Conservation (phyloP, 768 basidiomycete species). For the Russula emetica region DNA sequence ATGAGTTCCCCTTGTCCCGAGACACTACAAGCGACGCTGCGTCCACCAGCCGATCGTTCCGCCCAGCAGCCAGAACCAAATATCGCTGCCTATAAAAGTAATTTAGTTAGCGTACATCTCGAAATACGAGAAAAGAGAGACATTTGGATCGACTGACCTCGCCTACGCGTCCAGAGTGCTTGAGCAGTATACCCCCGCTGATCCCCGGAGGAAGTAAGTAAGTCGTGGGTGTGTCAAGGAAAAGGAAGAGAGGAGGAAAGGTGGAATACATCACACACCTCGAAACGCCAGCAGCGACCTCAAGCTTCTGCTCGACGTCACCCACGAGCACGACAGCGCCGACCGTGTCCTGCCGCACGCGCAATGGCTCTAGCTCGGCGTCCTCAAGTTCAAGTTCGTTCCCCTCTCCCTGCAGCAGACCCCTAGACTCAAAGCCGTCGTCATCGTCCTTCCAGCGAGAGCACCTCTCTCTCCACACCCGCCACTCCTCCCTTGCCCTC, state of each 20-base stretch:
- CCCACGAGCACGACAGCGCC: conserved; percentile 60
- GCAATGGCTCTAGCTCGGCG: conserved; percentile 1
- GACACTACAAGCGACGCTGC: conserved; percentile 62
- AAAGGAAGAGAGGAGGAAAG: not conserved
- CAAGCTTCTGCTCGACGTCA: conserved; percentile 25
- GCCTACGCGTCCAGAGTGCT: conserved; percentile 67
- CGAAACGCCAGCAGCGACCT: conserved; percentile 67
- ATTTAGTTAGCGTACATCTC: not conserved
- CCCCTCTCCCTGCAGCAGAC: not conserved
- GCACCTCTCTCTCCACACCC: conserved; percentile 46
- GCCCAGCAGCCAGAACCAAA: conserved; percentile 81
- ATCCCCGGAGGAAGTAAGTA: not conserved
- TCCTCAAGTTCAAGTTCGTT: no score
- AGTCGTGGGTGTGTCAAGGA: not conserved
- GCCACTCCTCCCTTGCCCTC: conserved; percentile 52
- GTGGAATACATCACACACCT: conserved; percentile 40
- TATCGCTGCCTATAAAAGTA: conserved; percentile 50
- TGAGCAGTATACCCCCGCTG: conserved; percentile 78
- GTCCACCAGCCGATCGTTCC: conserved; percentile 33
- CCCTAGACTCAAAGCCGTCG: not conserved
- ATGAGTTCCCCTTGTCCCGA: conserved; percentile 73
- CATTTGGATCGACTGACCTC: conserved; percentile 45
- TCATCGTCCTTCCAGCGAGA: conserved; percentile 35
- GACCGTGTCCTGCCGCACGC: conserved; percentile 65
- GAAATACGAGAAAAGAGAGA: not conserved